phyloP scores from a whole-genome alignment of 768 basidiomycete species.

The Lactarius deliciosus region DNA sequence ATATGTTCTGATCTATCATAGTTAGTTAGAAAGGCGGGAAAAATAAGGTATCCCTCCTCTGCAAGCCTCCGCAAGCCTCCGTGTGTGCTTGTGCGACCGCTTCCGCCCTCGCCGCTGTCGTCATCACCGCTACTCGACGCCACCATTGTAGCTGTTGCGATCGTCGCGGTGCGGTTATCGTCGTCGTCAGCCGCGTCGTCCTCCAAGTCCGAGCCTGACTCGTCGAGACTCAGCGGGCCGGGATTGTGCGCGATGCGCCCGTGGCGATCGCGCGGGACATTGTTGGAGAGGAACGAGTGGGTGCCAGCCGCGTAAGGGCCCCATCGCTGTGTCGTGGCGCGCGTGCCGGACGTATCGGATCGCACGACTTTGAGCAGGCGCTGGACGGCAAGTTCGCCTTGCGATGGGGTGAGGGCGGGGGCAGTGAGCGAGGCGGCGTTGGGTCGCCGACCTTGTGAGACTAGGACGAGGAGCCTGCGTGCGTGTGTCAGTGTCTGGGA shows the following conservation, averaged over 20 bases:
- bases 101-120: too few species aligned
- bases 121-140: too few species aligned
- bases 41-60: too few species aligned
- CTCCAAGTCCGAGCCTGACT: slow-evolving; percentile 33
- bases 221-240: slow-evolving; percentile 17
- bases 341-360: slow-evolving; percentile 42
- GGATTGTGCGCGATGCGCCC: slow-evolving; percentile 63
- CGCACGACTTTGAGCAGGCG: slow-evolving; percentile 66
- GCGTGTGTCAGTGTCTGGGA: slow-evolving; percentile 12
- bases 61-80: too few species aligned
- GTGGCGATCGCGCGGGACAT: slow-evolving; percentile 71
- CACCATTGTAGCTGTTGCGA: too few species aligned
- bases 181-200: slow-evolving; percentile 7
- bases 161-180: too few species aligned
- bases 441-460: slow-evolving; percentile 63
- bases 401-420: slow-evolving; percentile 51
- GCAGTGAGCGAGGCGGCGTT: slow-evolving; percentile 58
- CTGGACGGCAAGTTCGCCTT: slow-evolving; percentile 65
- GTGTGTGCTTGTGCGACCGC: too few species aligned
- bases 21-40: too few species aligned
- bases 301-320: slow-evolving; percentile 40
- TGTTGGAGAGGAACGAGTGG: slow-evolving; percentile 70
- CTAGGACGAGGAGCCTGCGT: too few species aligned
- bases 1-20: too few species aligned
- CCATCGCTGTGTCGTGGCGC: slow-evolving; percentile 22